Evolutionary conservation across 306 rosid species (phyloP).

Genomic region (Nissolia schottii): DNA sequence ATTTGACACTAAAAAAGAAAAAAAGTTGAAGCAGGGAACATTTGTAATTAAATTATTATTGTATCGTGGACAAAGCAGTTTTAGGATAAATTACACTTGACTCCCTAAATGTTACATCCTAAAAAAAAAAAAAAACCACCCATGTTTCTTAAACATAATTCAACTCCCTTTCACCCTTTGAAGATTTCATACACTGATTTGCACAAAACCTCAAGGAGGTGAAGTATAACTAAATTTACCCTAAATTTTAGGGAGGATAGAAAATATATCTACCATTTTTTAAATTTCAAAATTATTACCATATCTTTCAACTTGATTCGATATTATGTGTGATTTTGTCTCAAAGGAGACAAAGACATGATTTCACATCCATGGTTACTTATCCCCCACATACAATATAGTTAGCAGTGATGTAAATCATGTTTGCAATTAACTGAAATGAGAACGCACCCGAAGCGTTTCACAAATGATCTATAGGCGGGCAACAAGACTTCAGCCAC

Average conservation of each 20-base stretch:
- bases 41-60: too few relatives aligned
- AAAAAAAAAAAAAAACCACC: neutral
- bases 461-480: slow-evolving; percentile 83
- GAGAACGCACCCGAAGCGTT: slow-evolving; percentile 74
- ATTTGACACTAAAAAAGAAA: neutral
- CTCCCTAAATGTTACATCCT: neutral
- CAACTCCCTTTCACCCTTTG: neutral
- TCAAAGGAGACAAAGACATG: neutral
- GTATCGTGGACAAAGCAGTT: neutral
- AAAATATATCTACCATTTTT: neutral
- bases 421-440: neutral
- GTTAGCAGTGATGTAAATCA: slow-evolving; percentile 1
- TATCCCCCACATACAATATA: neutral
- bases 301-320: slow-evolving; percentile 3
- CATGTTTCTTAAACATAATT: neutral
- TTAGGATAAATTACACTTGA: neutral
- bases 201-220: neutral
- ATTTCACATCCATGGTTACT: neutral
- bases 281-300: neutral
- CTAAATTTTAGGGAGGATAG: neutral
- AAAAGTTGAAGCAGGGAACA: neutral
- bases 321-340: neutral
- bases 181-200: neutral
- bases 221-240: neutral
- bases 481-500: slow-evolving; percentile 94